A percentile compares a stretch with the other conserved stretches of the same genome.
These are phyloP conservation scores for Themeda triandra DNA, from an alignment of 176 grass and related monocot genomes.

Conservation along the genomic window DNA sequence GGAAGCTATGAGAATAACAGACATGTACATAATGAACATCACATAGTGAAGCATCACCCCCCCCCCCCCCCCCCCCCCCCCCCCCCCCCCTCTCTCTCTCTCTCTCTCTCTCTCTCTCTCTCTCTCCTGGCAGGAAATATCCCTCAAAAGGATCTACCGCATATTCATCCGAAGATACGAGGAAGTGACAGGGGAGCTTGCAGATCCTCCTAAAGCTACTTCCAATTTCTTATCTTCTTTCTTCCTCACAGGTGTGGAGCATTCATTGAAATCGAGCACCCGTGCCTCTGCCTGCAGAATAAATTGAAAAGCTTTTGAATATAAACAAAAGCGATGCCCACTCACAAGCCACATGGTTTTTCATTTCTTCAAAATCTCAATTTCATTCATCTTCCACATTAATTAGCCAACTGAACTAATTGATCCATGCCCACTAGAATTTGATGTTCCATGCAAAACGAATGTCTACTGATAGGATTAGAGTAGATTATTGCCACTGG, in stretches of 20 bases:
- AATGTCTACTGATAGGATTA: not conserved
- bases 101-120: too few relatives aligned
- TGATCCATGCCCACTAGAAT: not conserved
- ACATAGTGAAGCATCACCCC: not conserved
- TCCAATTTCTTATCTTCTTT: constrained; percentile 32
- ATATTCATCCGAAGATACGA: constrained; percentile 62
- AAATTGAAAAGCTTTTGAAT: constrained; percentile 11
- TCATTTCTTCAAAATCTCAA: not conserved
- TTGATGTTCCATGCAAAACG: not conserved
- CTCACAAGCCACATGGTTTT: not conserved
- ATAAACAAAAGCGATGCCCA: not conserved
- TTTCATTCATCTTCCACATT: not conserved
- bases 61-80: not conserved
- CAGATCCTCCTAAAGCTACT: constrained; percentile 31
- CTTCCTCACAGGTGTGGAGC: constrained; percentile 54
- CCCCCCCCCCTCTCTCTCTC: too few relatives aligned
- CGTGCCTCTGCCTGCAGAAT: constrained; percentile 60
- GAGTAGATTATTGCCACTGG: not conserved
- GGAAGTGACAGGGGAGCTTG: constrained; percentile 34
- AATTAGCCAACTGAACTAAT: not conserved
- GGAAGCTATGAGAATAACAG: constrained; percentile 18
- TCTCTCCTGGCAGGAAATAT: too few relatives aligned
- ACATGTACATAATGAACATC: constrained; percentile 41
- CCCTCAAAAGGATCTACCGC: constrained; percentile 20
- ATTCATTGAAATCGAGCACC: constrained; percentile 82